These are phyloP conservation scores for Hymenoscyphus repandus DNA, from an alignment of 2,329 filamentous ascomycete species.

Conservation along the genomic window DNA sequence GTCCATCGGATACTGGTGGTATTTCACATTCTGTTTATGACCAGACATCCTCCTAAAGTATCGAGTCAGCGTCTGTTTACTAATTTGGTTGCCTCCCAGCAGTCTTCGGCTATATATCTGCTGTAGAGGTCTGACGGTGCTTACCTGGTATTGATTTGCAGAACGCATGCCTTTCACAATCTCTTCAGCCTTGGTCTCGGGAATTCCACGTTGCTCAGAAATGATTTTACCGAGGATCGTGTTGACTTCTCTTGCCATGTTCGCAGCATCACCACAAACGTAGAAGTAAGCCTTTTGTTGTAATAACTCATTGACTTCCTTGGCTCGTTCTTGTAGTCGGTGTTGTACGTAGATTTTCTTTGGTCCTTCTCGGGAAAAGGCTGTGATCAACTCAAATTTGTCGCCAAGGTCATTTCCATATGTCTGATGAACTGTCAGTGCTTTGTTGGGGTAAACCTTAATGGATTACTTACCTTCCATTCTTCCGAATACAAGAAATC, in stretches of 20 bases:
- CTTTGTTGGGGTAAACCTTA: not conserved
- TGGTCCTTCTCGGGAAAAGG: constrained; percentile 83
- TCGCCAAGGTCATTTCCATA: constrained; percentile 81
- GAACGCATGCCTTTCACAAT: constrained; percentile 96
- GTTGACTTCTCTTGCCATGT: constrained; percentile 95
- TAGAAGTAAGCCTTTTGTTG: constrained; percentile 90
- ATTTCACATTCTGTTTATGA: constrained; percentile 27
- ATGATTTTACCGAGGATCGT: constrained; percentile 82
- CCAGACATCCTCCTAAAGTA: constrained; percentile 63
- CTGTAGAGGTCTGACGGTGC: constrained; percentile 11
- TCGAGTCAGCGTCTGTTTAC: constrained; percentile 7
- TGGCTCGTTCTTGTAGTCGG: constrained; percentile 73
- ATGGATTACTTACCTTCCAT: constrained; percentile 68
- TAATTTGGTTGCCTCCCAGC: not conserved
- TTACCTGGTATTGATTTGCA: constrained; percentile 90
- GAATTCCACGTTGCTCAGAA: constrained; percentile 72
- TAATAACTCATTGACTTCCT: constrained; percentile 82
- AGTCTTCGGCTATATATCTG: not conserved
- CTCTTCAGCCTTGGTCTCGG: constrained; percentile 86
- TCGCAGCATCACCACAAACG: constrained; percentile 94
- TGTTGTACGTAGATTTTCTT: constrained; percentile 98
- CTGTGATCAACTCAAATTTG: constrained; percentile 83
- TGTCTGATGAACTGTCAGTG: constrained; percentile 48
- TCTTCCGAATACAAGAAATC: constrained; percentile 91
- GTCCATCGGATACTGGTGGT: not conserved